Conservation (phyloP, 2,329 filamentous ascomycete species). For the Sporothrix pseudoabietina region DNA sequence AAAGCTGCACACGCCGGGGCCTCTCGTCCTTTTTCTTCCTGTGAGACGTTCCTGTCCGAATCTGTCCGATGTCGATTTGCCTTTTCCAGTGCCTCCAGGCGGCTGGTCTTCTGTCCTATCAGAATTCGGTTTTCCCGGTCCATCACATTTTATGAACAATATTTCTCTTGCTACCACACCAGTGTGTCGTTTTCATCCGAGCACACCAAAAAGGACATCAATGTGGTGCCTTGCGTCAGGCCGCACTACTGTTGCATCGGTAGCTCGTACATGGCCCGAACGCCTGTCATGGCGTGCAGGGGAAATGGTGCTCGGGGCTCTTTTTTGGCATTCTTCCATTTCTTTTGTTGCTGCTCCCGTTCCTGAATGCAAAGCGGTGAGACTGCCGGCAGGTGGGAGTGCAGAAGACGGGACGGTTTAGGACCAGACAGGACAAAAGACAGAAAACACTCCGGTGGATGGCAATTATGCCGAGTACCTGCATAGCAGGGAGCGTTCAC, state of each 20-base stretch:
- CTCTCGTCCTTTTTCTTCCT: background rate
- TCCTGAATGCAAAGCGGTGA: background rate
- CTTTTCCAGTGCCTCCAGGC: background rate
- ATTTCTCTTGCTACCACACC: background rate
- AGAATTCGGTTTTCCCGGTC: background rate
- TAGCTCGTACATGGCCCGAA: slow-evolving; percentile 14
- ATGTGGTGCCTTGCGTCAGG: slow-evolving; percentile 19
- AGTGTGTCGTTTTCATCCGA: background rate
- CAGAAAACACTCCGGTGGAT: background rate
- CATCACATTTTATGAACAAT: background rate
- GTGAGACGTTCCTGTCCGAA: background rate
- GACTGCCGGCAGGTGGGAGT: slow-evolving; percentile 9
- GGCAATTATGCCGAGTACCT: background rate
- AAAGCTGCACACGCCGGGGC: background rate
- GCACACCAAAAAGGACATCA: background rate
- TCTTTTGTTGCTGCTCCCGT: background rate
- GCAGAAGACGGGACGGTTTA: background rate
- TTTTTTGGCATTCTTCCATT: background rate
- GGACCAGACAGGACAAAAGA: background rate
- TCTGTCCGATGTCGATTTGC: background rate
- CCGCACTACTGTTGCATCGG: background rate
- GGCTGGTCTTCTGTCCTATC: background rate
- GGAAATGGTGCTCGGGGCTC: background rate
- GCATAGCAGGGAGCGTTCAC: background rate
- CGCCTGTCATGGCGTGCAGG: slow-evolving; percentile 12